These are phyloP conservation scores for Russula sp. DNA, from an alignment of 768 basidiomycete species.

Conservation along the genomic window DNA sequence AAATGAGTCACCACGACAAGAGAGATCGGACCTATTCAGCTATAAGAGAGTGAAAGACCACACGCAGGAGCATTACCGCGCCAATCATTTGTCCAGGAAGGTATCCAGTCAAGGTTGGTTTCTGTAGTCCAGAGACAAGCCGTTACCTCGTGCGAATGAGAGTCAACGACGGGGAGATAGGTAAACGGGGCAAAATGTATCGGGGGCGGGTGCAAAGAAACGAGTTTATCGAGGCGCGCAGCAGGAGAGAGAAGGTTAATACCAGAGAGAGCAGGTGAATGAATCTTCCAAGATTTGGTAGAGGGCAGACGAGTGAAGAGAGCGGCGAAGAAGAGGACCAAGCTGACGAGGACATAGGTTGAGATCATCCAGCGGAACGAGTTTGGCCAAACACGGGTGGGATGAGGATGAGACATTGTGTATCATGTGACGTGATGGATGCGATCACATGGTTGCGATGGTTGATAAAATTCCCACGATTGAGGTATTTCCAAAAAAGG, in stretches of 20 bases:
- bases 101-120: slow-evolving; percentile 37
- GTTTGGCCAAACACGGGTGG: slow-evolving; percentile 9
- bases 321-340: slow-evolving; percentile 24
- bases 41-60: background rate
- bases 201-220: slow-evolving; percentile 32
- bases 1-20: slow-evolving; percentile 21
- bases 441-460: slow-evolving; percentile 26
- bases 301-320: background rate
- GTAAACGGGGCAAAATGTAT: slow-evolving; percentile 30
- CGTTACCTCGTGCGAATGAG: slow-evolving; percentile 35
- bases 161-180: slow-evolving; percentile 19
- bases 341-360: slow-evolving; percentile 23
- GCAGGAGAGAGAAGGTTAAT: slow-evolving; percentile 13
- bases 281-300: background rate
- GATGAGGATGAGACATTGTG: background rate
- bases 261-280: slow-evolving; percentile 9
- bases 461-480: slow-evolving; percentile 30
- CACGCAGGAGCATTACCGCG: slow-evolving; percentile 38
- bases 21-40: slow-evolving; percentile 24
- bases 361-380: slow-evolving; percentile 25
- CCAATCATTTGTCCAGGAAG: slow-evolving; percentile 45
- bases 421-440: slow-evolving; percentile 21
- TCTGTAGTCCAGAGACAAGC: slow-evolving; percentile 54
- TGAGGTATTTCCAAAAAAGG: background rate
- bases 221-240: slow-evolving; percentile 32